Evolutionary conservation across 192 early-diverging fungal species (phyloP), one percentile per base, ranked within the genome.

Genomic region (Fimicolochytrium jonesii): DNA sequence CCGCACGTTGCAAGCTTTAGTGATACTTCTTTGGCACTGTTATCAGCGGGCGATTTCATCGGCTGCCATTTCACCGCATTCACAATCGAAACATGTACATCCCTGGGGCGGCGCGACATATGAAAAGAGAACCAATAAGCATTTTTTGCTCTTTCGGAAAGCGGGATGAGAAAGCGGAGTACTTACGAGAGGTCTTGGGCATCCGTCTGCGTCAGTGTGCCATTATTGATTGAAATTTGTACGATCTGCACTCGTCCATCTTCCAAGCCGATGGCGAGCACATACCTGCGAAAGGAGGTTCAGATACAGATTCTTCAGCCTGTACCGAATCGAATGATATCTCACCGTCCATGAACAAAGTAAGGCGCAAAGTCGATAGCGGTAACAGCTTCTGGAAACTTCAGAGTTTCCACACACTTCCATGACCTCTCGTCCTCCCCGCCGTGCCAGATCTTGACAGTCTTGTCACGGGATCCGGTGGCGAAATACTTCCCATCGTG

Each of bases 381-480:
- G 2, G 93, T 98, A 9, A 94, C 87, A 15, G 88, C 75, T 20
- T 88, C 91, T 0, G 87, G 77, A 47, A 90, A 84, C 42, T 90
- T 87, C 37, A 97, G 56, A 0, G 83, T 86, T 13, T 11, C 71
- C 71, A 39, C 36, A 75, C 78, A 86, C 7, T 39, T 46, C 50
- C 29, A 35, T 32, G 34, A 7, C 25, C 51, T 7, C 44, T 35
- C 52, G 35, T 0, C 22, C n/a, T 52, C 52, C 0, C 41, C 52
- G 7, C 70, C 45, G 6, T 48, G 20, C 94, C 92, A 95, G 49
- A 95, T 62, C 69, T 35, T 68, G 32, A 87, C 79, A 1, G 89
- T 86, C 70, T 94, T 93, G 67, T 98, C 95, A 44, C 95, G 80
- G n/a, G 91, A 93, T 10, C 76, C 93, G 3, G 95, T 98, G 25